These are phyloP conservation scores for Leishmania lainsoni DNA, from an alignment of 208 protist genomes.

Conservation along the genomic window DNA sequence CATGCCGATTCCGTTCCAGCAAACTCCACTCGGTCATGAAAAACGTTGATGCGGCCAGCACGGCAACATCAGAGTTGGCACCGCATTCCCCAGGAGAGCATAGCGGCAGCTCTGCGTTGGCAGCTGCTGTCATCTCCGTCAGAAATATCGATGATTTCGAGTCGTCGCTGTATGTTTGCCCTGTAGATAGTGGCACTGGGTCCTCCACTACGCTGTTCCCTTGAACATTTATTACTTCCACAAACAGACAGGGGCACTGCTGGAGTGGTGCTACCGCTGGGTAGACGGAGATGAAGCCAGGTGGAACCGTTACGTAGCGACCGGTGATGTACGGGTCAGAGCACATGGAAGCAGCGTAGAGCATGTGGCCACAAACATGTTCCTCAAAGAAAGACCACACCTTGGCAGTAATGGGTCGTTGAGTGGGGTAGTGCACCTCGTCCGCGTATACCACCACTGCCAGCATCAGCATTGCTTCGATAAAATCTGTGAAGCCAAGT, in stretches of 20 bases:
- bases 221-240: constrained; percentile 27
- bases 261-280: constrained; percentile 20
- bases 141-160: constrained; percentile 6
- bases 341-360: constrained; percentile 25
- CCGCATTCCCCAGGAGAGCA: background rate
- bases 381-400: constrained; percentile 79
- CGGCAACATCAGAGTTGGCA: background rate
- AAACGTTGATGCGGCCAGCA: constrained; percentile 20
- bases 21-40: constrained; percentile 25
- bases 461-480: constrained; percentile 82
- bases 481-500: constrained; percentile 72
- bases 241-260: constrained; percentile 17
- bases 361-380: constrained; percentile 44
- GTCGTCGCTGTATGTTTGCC: background rate
- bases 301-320: constrained; percentile 25
- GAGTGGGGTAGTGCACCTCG: constrained; percentile 48
- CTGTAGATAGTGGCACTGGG: background rate
- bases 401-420: constrained; percentile 79
- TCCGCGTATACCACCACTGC: constrained; percentile 80
- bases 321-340: constrained; percentile 32
- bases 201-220: background rate
- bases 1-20: constrained; percentile 25
- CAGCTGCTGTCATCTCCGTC: constrained; percentile 14
- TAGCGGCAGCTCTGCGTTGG: background rate
- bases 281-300: constrained; percentile 27